A percentile compares a stretch with the other conserved stretches of the same genome.
These are phyloP conservation scores for Conticribra guillardii DNA, from an alignment of 108 stramenopile genomes.

Conservation along the genomic window DNA sequence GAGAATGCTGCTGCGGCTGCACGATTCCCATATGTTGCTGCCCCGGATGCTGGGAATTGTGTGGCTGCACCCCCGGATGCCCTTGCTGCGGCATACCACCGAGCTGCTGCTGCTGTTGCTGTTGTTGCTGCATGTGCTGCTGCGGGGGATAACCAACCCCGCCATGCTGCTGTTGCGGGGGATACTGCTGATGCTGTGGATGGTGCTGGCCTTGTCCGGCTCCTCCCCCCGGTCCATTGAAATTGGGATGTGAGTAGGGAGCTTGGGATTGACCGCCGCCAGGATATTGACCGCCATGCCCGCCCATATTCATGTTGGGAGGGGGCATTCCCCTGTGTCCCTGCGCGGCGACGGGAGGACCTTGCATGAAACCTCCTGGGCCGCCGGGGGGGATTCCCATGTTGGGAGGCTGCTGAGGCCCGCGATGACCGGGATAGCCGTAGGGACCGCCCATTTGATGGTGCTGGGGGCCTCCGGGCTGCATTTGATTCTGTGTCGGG, in stretches of 20 bases:
- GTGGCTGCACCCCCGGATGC: slow-evolving; percentile 25
- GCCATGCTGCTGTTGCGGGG: slow-evolving; percentile 30
- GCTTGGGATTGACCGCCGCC: background rate
- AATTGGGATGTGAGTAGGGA: slow-evolving; percentile 21
- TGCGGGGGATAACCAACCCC: slow-evolving; percentile 35
- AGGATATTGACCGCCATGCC: too few species aligned
- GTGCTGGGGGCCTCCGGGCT: slow-evolving; percentile 52
- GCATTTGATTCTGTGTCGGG: slow-evolving; percentile 57
- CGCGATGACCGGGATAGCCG: slow-evolving; percentile 37
- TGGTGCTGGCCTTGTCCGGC: slow-evolving; percentile 1
- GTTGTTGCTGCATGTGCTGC: slow-evolving; percentile 49
- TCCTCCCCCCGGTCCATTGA: slow-evolving; percentile 10
- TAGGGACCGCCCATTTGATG: slow-evolving; percentile 52
- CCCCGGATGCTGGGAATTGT: slow-evolving; percentile 20
- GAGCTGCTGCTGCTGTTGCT: slow-evolving; percentile 1
- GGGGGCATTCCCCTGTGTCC: slow-evolving; percentile 28
- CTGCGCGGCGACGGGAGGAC: slow-evolving; percentile 50
- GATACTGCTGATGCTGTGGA: slow-evolving; percentile 42
- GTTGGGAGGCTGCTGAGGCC: slow-evolving; percentile 37
- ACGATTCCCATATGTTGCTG: slow-evolving; percentile 18
- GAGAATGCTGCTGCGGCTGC: slow-evolving; percentile 21
- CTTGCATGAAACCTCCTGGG: slow-evolving; percentile 23
- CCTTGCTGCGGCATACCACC: slow-evolving; percentile 22
- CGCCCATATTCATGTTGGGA: slow-evolving; percentile 34
- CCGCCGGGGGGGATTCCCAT: slow-evolving; percentile 15